These are phyloP conservation scores for Globisporangium paroecandrum DNA, from an alignment of 352 stramenopile species.

Conservation along the genomic window DNA sequence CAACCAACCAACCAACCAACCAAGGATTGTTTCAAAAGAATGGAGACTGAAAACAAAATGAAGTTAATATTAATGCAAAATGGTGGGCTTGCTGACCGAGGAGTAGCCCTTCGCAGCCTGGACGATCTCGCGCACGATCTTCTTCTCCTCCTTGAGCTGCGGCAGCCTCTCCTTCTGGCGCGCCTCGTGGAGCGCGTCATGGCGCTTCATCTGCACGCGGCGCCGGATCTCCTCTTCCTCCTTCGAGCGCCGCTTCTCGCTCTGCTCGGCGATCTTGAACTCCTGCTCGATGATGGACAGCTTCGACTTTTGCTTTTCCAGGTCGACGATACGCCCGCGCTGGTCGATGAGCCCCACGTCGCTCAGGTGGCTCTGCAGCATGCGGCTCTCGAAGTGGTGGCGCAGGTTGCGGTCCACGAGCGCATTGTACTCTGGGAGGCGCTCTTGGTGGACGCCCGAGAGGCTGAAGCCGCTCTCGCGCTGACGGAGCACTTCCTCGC, in stretches of 20 bases:
- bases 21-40: constrained; percentile 1
- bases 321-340: constrained; percentile 84
- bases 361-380: constrained; percentile 76
- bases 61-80: constrained; percentile 14
- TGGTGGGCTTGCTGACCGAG: constrained; percentile 33
- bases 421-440: constrained; percentile 83
- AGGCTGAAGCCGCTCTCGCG: constrained; percentile 62
- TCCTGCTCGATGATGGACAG: constrained; percentile 91
- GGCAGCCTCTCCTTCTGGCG: constrained; percentile 78
- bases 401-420: constrained; percentile 87
- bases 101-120: constrained; percentile 62
- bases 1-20: no score
- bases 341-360: constrained; percentile 83
- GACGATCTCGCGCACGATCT: constrained; percentile 85
- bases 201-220: constrained; percentile 86
- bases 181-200: constrained; percentile 79
- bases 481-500: constrained; percentile 42
- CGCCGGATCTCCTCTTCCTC: constrained; percentile 88
- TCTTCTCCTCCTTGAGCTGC: constrained; percentile 88
- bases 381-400: constrained; percentile 85
- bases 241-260: constrained; percentile 59
- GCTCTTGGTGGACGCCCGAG: constrained; percentile 59
- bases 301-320: constrained; percentile 87
- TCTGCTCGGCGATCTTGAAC: constrained; percentile 85
- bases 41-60: neutral